Base-by-base conservation (phyloP, 2,329 filamentous ascomycete genomes). In the Trichoderma sp. region DNA sequence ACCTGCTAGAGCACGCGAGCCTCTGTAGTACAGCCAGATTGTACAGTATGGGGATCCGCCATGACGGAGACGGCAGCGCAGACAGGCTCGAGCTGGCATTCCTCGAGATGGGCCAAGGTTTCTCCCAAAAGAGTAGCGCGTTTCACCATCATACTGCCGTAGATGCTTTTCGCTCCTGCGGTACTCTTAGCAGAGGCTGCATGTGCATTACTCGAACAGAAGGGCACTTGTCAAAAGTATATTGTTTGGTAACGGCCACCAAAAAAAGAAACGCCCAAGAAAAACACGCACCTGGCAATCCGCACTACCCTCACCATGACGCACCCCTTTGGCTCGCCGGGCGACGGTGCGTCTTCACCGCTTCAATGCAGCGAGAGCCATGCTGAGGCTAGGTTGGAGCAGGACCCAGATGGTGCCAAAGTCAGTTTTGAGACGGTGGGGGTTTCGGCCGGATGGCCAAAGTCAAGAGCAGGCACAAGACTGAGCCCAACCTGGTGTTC, bases 331-430 rank as follows among this genome's bases (percentile, higher is more conserved):
- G 21, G 47, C 21, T 13, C 21, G 47, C 47, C 47, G 47, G 47
- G 47, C 47, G 43, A 49, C 47, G n/a, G 8, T 49, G 47, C 33
- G 47, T 13, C 56, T 58, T 58, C 56, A 58, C 56, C 33, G 47
- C 47, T 52, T 31, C 37, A 24, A 14, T 24, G 47, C 59, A 47
- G 40, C 40, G 29, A 31, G 47, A n/a, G 24, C 43, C 60, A 21
- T n/a, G 29, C 27, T 63, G 60, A 63, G 60, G 60, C 60, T 55
- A 21, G 61, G 61, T 49, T 43, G 33, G 37, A 29, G 16, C 13
- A n/a, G 52, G 66, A 47, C 55, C 68, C 68, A 69, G 68, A 69
- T 47, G 52, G 68, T 69, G 43, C 68, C 60, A 69, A 69, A 70
- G 56, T 68, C 68, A 61, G 63, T 68, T 62, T 64, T 29, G 43